A percentile compares a stretch with the other conserved stretches of the same genome.
Evolutionary conservation across 1,139 yeast genomes (phyloP).

Genomic region (Pichia sp.): DNA sequence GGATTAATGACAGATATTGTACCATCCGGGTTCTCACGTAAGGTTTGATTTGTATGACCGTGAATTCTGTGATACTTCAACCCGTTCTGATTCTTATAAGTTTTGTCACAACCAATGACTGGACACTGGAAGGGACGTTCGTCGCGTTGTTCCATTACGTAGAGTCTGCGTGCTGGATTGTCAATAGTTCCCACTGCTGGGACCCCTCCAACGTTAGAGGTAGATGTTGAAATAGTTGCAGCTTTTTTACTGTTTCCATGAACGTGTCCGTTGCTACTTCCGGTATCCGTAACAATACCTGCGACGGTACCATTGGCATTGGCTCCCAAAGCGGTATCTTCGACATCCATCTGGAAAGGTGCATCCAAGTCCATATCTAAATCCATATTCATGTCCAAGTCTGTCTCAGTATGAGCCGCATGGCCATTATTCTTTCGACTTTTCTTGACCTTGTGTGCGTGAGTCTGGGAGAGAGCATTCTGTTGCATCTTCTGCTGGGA

Average conservation of each 20-base stretch:
- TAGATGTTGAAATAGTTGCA: too few relatives aligned
- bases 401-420: slow-evolving; percentile 1
- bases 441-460: too few relatives aligned
- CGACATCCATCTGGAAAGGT: slow-evolving; percentile 27
- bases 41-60: slow-evolving; percentile 94
- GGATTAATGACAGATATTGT: slow-evolving; percentile 91
- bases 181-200: too few relatives aligned
- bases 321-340: slow-evolving; percentile 7
- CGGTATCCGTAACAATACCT: slow-evolving; percentile 32
- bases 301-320: too few relatives aligned
- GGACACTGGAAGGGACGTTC: slow-evolving; percentile 97
- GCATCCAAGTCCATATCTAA: slow-evolving; percentile 15
- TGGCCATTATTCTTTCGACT: too few relatives aligned
- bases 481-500: too few relatives aligned
- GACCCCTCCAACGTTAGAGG: too few relatives aligned
- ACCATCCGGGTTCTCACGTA: slow-evolving; percentile 89
- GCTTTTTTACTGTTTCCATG: too few relatives aligned
- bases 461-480: too few relatives aligned
- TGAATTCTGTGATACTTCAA: slow-evolving; percentile 91
- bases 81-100: slow-evolving; percentile 96
- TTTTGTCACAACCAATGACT: slow-evolving; percentile 96
- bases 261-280: slow-evolving; percentile 13
- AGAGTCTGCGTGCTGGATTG: slow-evolving; percentile 91
- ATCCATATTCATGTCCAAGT: slow-evolving; percentile 4
- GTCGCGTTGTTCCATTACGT: slow-evolving; percentile 87